phyloP scores from a whole-genome alignment of 2,329 filamentous ascomycete genomes.

The Talaromyces pinophilus region DNA sequence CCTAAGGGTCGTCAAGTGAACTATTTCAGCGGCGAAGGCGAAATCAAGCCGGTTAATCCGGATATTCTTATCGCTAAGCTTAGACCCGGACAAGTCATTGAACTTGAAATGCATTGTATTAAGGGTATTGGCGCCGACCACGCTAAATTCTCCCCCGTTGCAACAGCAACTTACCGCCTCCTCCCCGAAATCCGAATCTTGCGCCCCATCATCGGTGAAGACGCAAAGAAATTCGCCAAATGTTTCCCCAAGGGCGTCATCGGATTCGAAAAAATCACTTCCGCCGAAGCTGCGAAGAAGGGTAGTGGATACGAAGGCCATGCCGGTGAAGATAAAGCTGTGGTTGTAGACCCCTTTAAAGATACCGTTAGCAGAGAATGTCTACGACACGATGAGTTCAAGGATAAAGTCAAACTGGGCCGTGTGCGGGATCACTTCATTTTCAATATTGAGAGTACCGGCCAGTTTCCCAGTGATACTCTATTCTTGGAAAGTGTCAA shows the following conservation, averaged over 20 bases:
- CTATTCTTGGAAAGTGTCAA: constrained; percentile 88
- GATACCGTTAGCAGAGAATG: constrained; percentile 95
- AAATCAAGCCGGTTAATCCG: constrained; percentile 78
- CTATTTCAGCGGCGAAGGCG: constrained; percentile 66
- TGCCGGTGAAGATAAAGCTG: constrained; percentile 80
- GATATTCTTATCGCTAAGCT: constrained; percentile 94
- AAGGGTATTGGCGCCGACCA: constrained; percentile 94
- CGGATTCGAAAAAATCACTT: constrained; percentile 70
- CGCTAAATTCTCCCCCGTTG: constrained; percentile 95
- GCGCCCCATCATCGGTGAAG: constrained; percentile 77
- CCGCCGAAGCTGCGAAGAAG: constrained; percentile 61
- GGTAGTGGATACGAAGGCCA: constrained; percentile 71
- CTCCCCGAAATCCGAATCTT: constrained; percentile 84
- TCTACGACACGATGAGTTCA: constrained; percentile 86
- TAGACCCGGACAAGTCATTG: constrained; percentile 83
- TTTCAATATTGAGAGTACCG: constrained; percentile 90
- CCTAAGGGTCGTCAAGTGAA: constrained; percentile 72
- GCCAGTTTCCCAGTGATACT: constrained; percentile 91
- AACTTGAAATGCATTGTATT: constrained; percentile 87
- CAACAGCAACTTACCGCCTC: constrained; percentile 89
- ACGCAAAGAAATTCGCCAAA: constrained; percentile 83
- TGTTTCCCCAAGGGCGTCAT: constrained; percentile 94
- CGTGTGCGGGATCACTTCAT: constrained; percentile 94
- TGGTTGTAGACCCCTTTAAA: constrained; percentile 83
- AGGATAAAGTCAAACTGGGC: constrained; percentile 92